Evolutionary conservation across 2,329 filamentous ascomycete species (phyloP), one percentile per base, ranked within the genome.

Genomic region (Colletotrichum gigasporum): DNA sequence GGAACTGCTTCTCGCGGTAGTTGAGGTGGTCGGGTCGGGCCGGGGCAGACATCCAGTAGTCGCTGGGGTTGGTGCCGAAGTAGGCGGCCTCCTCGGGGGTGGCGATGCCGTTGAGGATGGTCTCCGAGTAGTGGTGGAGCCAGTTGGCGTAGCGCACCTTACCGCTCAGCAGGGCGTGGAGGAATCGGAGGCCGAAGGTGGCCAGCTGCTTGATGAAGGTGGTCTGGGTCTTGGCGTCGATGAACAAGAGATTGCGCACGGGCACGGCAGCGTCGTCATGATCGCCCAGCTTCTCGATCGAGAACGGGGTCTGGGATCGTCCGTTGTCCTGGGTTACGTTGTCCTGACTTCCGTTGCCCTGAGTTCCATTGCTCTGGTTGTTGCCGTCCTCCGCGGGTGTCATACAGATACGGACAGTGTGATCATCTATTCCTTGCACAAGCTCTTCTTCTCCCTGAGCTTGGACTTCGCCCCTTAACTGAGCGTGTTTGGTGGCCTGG

Each of bases 101-200:
- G 14, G 20, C 9, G 3, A 22, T 54, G 16, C n/a, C 6, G 20
- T 12, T 9, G 37, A 44, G 18, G 6, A 54, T n/a, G 14, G 10
- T 16, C 16, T 24, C 39, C 26, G 28, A 8, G 28, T 35, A 4
- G 5, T 35, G 14, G 30, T 34, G n/a, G 16, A 61, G 32, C 32
- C 24, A 42, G 16, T 22, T 5, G 5, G 4, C 30, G 11, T 53
- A 54, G 37, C 5, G 6, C 26, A 14, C 7, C n/a, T 14, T 16
- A 11, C 16, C 18, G 12, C 12, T 16, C 10, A 54, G 37, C 4
- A 44, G 20, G 7, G 2, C 8, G 12, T 18, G 16, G 20, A 56
- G 52, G 22, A 48, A 24, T 5, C 12, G 18, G 26, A 55, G 52
- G 10, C 58, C 58, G 10, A 61, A 48, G 10, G 58, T 61, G 6